A percentile compares a stretch with the other conserved stretches of the same genome.
phyloP scores from a whole-genome alignment of 257 asterid species.

The Scutellaria barbata region DNA sequence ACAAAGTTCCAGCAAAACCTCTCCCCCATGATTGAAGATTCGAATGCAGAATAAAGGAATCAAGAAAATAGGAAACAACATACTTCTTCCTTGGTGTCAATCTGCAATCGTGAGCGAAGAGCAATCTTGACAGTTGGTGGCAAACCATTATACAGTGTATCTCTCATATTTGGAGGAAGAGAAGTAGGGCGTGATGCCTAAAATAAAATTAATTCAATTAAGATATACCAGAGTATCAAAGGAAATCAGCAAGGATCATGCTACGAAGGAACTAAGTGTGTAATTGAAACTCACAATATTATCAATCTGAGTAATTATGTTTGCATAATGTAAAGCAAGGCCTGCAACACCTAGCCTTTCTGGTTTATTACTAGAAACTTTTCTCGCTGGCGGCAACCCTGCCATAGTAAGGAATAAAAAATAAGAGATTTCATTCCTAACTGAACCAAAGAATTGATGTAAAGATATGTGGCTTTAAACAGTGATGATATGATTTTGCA shows the following conservation, averaged over 20 bases:
- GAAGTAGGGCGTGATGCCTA: constrained; percentile 93
- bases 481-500: constrained; percentile 13
- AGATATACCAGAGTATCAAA: constrained; percentile 14
- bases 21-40: not conserved
- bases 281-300: constrained; percentile 66
- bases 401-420: constrained; percentile 36
- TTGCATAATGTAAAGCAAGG: constrained; percentile 96
- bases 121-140: constrained; percentile 72
- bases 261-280: constrained; percentile 6
- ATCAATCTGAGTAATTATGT: constrained; percentile 87
- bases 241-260: not conserved
- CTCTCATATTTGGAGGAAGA: constrained; percentile 96
- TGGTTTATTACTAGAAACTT: constrained; percentile 53
- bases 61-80: constrained; percentile 16
- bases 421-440: constrained; percentile 13
- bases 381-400: constrained; percentile 60
- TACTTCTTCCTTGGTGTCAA: constrained; percentile 71
- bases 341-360: constrained; percentile 91
- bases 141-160: constrained; percentile 80
- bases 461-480: constrained; percentile 1
- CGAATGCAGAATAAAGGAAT: not conserved
- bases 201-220: constrained; percentile 30
- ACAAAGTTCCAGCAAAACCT: not conserved
- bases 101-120: constrained; percentile 64
- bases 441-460: not conserved